A percentile compares a stretch with the other conserved stretches of the same genome.
phyloP scores from a whole-genome alignment of 208 protist species.

The Entamoeba invadens region DNA sequence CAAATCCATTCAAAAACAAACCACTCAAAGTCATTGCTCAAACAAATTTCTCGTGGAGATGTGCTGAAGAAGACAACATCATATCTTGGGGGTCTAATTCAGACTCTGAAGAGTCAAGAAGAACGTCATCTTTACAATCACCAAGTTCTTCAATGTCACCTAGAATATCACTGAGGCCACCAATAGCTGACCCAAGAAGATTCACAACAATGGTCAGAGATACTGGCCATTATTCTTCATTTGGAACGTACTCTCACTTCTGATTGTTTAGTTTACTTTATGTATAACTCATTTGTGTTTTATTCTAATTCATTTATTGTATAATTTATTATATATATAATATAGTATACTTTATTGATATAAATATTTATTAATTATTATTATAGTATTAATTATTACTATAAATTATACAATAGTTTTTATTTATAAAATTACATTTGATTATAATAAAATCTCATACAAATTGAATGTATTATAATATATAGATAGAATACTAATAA shows the following conservation, averaged over 20 bases:
- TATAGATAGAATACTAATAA: too few species aligned
- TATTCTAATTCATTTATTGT: too few species aligned
- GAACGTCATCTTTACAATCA: not conserved
- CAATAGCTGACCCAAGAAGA: not conserved
- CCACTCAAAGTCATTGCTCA: not conserved
- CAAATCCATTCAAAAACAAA: not conserved
- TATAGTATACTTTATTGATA: too few species aligned
- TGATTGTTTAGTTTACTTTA: too few species aligned
- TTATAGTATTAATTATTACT: too few species aligned
- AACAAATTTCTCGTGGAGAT: not conserved
- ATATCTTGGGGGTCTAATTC: not conserved
- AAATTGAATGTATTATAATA: too few species aligned
- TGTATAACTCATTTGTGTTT: too few species aligned
- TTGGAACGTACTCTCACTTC: not conserved
- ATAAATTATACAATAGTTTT: too few species aligned
- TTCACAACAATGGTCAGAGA: not conserved
- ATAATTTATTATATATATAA: too few species aligned
- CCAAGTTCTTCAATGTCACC: not conserved
- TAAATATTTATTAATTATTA: too few species aligned
- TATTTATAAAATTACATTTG: too few species aligned
- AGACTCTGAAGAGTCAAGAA: not conserved
- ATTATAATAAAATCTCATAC: too few species aligned
- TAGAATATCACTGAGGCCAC: not conserved
- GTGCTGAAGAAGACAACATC: not conserved
- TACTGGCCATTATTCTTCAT: not conserved